phyloP scores from a whole-genome alignment of 1,284 basidiomycete species.

The Cutaneotrichosporon spelunceum region DNA sequence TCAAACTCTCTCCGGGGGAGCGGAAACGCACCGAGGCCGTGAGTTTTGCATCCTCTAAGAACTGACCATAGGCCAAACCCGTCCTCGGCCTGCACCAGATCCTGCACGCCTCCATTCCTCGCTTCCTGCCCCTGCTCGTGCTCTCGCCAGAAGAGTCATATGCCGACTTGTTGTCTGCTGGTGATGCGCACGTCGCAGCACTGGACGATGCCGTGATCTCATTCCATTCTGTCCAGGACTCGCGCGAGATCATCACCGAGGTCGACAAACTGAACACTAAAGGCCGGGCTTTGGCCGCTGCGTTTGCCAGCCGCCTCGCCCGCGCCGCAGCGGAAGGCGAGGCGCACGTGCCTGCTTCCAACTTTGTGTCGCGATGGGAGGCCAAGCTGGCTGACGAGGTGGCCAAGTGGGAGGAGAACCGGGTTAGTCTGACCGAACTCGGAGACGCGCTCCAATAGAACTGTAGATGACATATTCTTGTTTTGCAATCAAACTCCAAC shows the following conservation, averaged over 20 bases:
- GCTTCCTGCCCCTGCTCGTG: constrained; percentile 30
- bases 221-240: constrained; percentile 42
- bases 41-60: constrained; percentile 17
- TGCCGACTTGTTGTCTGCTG: constrained; percentile 12
- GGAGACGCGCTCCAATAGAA: constrained; percentile 23
- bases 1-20: constrained; percentile 31
- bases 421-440: constrained; percentile 22
- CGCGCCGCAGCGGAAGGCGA: constrained; percentile 12
- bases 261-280: constrained; percentile 23
- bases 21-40: constrained; percentile 35
- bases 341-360: constrained; percentile 7
- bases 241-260: constrained; percentile 31
- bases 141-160: constrained; percentile 23
- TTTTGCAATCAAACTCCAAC: not conserved
- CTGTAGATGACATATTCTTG: not conserved
- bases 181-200: constrained; percentile 25
- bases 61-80: constrained; percentile 35
- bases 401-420: constrained; percentile 31
- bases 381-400: constrained; percentile 29
- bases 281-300: constrained; percentile 19
- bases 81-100: constrained; percentile 42
- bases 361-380: constrained; percentile 34
- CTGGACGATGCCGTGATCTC: constrained; percentile 39
- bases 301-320: constrained; percentile 10
- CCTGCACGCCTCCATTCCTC: constrained; percentile 38